phyloP scores from a whole-genome alignment of 225 moss, liverwort and hornwort genomes.

The Asterella californica region DNA sequence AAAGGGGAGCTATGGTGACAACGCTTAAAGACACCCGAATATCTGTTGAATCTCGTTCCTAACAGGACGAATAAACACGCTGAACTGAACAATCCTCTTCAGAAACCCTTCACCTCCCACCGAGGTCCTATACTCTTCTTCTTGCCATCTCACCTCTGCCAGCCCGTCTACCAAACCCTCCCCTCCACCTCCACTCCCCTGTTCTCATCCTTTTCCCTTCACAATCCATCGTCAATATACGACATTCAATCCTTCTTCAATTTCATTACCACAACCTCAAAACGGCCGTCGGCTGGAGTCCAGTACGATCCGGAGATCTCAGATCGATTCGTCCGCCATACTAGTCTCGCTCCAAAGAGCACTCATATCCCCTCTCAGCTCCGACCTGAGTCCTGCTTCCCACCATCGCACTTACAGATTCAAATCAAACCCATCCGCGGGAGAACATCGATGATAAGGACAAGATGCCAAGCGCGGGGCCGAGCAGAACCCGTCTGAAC shows the following conservation, averaged over 20 bases:
- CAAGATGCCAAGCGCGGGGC: neutral
- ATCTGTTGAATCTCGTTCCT: conserved; percentile 4
- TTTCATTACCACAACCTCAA: conserved; percentile 22
- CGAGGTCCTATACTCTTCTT: conserved; percentile 12
- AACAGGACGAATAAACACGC: neutral
- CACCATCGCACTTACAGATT: neutral
- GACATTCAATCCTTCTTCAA: conserved; percentile 10
- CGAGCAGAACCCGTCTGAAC: neutral
- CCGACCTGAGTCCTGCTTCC: neutral
- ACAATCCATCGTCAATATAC: conserved; percentile 10
- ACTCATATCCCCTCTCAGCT: neutral
- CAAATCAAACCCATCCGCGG: neutral
- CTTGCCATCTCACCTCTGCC: conserved; percentile 16
- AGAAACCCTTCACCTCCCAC: neutral
- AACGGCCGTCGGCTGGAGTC: neutral
- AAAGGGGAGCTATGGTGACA: conserved; percentile 58
- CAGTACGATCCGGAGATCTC: neutral
- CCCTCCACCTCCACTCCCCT: conserved; percentile 24
- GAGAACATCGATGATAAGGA: neutral
- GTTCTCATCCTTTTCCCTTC: conserved; percentile 15
- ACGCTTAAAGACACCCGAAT: conserved; percentile 14
- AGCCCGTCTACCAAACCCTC: conserved; percentile 17
- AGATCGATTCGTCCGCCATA: neutral
- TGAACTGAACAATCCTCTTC: neutral
- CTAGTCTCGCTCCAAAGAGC: neutral